These are phyloP conservation scores for Isatis lusitanica DNA, from an alignment of 441 rosid genomes.

Conservation along the genomic window DNA sequence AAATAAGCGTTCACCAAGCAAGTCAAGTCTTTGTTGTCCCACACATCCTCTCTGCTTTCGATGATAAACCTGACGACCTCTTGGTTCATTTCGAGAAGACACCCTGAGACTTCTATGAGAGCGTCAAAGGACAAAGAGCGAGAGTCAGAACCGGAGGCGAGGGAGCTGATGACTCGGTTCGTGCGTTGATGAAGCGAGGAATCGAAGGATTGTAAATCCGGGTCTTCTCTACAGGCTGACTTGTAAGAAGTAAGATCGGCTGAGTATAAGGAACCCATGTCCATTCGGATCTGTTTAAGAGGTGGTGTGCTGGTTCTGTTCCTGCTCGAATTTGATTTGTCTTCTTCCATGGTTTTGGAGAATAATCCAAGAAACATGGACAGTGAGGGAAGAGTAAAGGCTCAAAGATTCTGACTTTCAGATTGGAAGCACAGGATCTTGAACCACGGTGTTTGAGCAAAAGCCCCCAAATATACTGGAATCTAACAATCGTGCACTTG, in stretches of 20 bases:
- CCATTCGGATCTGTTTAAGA: constrained; percentile 26
- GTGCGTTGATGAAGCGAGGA: constrained; percentile 51
- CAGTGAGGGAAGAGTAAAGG: neutral
- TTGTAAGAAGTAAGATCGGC: constrained; percentile 58
- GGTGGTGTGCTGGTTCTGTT: constrained; percentile 24
- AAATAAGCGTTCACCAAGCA: constrained; percentile 61
- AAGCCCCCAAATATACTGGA: neutral
- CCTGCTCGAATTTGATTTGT: constrained; percentile 39
- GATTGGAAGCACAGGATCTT: neutral
- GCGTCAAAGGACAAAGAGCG: constrained; percentile 56
- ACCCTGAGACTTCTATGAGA: constrained; percentile 52
- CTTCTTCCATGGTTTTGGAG: constrained; percentile 45
- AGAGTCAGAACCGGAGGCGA: constrained; percentile 49
- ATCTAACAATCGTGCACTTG: neutral
- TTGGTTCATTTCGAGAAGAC: constrained; percentile 66
- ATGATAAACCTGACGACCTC: constrained; percentile 57
- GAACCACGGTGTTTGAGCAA: neutral
- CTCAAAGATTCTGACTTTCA: constrained; percentile 1
- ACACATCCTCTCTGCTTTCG: constrained; percentile 53
- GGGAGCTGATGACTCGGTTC: constrained; percentile 46
- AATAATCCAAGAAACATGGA: constrained; percentile 32
- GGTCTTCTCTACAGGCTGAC: constrained; percentile 56
- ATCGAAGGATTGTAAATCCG: constrained; percentile 56
- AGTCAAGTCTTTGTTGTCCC: constrained; percentile 56
- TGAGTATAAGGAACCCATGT: constrained; percentile 42